Evolutionary conservation across 352 stramenopile species (phyloP).

Genomic region (Pythium chondricola): DNA sequence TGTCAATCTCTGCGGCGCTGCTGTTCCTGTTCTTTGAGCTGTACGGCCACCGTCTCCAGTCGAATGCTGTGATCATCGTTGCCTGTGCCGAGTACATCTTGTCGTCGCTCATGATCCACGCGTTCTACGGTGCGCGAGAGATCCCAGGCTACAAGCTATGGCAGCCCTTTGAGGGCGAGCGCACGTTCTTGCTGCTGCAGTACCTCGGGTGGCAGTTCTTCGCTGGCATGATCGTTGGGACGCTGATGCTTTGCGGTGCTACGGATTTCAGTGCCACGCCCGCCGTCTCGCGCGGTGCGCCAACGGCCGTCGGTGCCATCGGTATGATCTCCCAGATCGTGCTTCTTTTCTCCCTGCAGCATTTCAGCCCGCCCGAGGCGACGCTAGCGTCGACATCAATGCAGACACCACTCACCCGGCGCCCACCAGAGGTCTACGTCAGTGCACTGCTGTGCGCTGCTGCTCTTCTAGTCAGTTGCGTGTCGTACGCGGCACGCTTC

Average conservation of each 20-base stretch:
- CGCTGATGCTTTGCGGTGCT: constrained; percentile 27
- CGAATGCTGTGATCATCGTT: constrained; percentile 25
- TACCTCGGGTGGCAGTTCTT: constrained; percentile 61
- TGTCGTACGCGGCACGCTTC: constrained; percentile 18
- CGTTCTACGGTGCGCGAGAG: constrained; percentile 39
- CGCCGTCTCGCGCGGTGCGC: constrained; percentile 17
- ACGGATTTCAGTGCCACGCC: constrained; percentile 12
- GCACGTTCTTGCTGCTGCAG: constrained; percentile 47
- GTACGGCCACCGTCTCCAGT: constrained; percentile 25
- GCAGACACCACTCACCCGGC: neutral
- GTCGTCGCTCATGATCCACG: constrained; percentile 42
- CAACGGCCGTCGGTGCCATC: constrained; percentile 30
- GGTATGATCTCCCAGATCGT: constrained; percentile 46
- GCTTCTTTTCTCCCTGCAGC: constrained; percentile 40
- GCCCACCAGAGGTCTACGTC: constrained; percentile 31
- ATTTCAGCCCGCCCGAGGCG: constrained; percentile 19
- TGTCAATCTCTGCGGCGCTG: constrained; percentile 33
- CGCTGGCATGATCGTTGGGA: constrained; percentile 29
- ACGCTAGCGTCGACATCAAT: too few relatives aligned
- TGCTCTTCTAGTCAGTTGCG: constrained; percentile 17
- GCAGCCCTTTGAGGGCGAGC: constrained; percentile 53
- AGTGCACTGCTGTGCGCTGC: constrained; percentile 23
- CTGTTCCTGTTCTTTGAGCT: constrained; percentile 41
- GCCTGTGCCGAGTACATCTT: constrained; percentile 33
- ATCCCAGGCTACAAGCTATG: constrained; percentile 41